Conservation (phyloP, 2,329 filamentous ascomycete species). For the Didymella segeticola region DNA sequence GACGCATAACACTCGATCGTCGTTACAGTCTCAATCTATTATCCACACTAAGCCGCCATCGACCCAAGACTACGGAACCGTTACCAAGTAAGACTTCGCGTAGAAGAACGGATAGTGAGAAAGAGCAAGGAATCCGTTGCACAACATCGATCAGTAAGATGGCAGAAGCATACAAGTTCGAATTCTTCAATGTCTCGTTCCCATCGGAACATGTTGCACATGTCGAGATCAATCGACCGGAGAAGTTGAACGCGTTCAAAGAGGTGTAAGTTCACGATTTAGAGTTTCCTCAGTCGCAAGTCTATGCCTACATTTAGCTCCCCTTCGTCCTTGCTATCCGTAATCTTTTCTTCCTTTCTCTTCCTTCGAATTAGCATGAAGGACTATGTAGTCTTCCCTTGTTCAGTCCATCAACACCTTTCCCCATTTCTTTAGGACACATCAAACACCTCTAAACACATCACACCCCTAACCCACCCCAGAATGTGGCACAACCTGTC, state of each 20-base stretch:
- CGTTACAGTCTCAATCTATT: neutral
- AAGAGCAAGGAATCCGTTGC: constrained; percentile 21
- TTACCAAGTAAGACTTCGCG: no score
- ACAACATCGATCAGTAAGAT: constrained; percentile 27
- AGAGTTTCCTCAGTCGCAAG: no score
- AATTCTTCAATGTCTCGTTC: constrained; percentile 76
- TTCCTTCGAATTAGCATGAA: no score
- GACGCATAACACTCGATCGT: neutral
- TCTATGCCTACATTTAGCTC: neutral
- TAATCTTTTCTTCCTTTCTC: neutral
- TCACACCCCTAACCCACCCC: neutral
- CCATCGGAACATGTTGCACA: constrained; percentile 80
- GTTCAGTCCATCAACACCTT: no score
- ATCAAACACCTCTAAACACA: neutral
- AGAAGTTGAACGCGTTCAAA: constrained; percentile 88
- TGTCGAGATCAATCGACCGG: constrained; percentile 86
- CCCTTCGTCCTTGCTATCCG: neutral
- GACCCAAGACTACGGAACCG: no score
- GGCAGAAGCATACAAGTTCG: constrained; percentile 55
- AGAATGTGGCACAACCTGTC: constrained; percentile 87
- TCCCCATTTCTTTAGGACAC: no score
- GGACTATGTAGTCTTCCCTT: no score
- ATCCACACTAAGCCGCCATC: neutral
- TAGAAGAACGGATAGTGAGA: no score
- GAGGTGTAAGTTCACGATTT: constrained; percentile 61